These are phyloP conservation scores for Colletotrichum tanaceti DNA, from an alignment of 2,329 filamentous ascomycete species.

Conservation along the genomic window DNA sequence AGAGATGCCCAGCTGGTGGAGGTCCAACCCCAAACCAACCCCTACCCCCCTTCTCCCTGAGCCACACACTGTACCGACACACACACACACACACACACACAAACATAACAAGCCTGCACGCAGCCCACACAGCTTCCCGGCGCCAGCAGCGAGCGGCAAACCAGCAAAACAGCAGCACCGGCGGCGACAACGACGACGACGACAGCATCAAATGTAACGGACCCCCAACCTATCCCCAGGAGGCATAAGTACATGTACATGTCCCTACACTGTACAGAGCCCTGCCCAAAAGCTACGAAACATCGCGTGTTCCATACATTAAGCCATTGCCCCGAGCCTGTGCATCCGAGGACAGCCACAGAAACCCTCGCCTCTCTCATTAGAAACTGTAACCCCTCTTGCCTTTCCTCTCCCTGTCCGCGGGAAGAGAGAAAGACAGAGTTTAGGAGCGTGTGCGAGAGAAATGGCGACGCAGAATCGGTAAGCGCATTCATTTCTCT, in stretches of 20 bases:
- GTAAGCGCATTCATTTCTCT: slow-evolving; percentile 44
- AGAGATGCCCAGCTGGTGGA: slow-evolving; percentile 31
- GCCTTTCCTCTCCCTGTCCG: slow-evolving; percentile 12
- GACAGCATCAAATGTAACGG: too few species aligned
- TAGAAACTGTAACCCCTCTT: slow-evolving; percentile 34
- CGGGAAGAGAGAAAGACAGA: slow-evolving; percentile 21
- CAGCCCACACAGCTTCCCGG: slow-evolving; percentile 1
- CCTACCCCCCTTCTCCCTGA: background rate
- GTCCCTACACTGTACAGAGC: slow-evolving; percentile 10
- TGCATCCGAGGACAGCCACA: slow-evolving; percentile 36
- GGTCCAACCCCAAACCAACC: slow-evolving; percentile 26
- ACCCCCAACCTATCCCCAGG: slow-evolving; percentile 21
- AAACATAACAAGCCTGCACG: slow-evolving; percentile 14
- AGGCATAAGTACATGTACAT: slow-evolving; percentile 22
- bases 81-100: slow-evolving; percentile 5
- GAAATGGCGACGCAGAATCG: slow-evolving; percentile 52
- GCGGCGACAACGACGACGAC: background rate
- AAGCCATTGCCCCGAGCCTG: slow-evolving; percentile 33
- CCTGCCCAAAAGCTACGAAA: slow-evolving; percentile 37
- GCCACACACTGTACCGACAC: background rate
- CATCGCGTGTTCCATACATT: slow-evolving; percentile 41
- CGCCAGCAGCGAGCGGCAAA: background rate
- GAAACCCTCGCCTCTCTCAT: slow-evolving; percentile 33
- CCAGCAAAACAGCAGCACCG: background rate
- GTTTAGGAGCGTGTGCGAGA: slow-evolving; percentile 13